A percentile compares a stretch with the other conserved stretches of the same genome.
These are phyloP conservation scores for Drechmeria coniospora DNA, from an alignment of 2,329 filamentous ascomycete species.

Conservation along the genomic window DNA sequence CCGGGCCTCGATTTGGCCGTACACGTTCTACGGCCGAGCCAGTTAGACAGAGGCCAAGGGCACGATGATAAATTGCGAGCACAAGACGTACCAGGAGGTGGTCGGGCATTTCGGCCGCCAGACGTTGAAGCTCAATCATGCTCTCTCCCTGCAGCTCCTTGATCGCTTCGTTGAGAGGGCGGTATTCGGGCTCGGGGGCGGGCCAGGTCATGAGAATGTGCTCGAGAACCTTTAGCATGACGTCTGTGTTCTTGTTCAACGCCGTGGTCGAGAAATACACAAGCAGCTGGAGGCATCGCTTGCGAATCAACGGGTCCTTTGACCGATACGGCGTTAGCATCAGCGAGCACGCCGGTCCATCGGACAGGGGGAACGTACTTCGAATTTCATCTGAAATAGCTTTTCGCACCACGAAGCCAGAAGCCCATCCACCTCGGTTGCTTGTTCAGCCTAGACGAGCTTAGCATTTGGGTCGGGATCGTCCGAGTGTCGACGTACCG, in stretches of 20 bases:
- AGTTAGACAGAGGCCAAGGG: background rate
- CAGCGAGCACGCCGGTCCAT: background rate
- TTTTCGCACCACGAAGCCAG: constrained; percentile 60
- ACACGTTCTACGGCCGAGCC: constrained; percentile 46
- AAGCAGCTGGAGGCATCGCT: constrained; percentile 65
- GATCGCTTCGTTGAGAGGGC: constrained; percentile 71
- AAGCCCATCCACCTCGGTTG: constrained; percentile 42
- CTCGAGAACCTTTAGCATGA: constrained; percentile 81
- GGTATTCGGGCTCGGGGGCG: constrained; percentile 53
- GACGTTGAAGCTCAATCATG: constrained; percentile 72
- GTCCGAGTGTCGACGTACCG: constrained; percentile 10
- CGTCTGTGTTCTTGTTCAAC: constrained; percentile 58
- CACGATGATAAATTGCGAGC: background rate
- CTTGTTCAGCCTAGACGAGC: constrained; percentile 29
- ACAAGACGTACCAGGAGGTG: constrained; percentile 51
- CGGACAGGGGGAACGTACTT: constrained; percentile 22
- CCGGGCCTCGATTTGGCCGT: constrained; percentile 70
- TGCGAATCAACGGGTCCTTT: constrained; percentile 66
- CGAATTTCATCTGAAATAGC: constrained; percentile 55
- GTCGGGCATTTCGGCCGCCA: constrained; percentile 83
- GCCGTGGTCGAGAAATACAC: constrained; percentile 75
- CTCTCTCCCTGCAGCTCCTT: constrained; percentile 77
- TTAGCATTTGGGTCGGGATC: background rate
- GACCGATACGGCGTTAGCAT: background rate
- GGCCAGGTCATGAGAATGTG: constrained; percentile 78